Percentiles rank a stretch among this genome's conserved stretches.
Conservation (phyloP, 768 basidiomycete genomes). For the Hydnomerulius pinastri region DNA sequence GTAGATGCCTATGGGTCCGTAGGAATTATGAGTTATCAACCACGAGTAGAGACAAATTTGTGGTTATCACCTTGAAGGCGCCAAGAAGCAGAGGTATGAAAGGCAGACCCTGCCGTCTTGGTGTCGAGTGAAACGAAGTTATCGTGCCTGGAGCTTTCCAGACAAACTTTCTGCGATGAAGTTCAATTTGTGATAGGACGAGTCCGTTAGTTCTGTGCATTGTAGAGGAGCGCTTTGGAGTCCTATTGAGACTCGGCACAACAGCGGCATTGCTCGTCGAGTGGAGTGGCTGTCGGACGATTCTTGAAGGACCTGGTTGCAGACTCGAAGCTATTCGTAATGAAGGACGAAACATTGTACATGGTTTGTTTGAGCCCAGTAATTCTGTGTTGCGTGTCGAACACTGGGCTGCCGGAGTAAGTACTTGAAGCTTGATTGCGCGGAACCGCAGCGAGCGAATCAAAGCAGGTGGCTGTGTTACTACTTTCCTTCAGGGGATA, state of each 20-base stretch:
- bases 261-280: neutral
- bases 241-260: neutral
- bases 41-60: neutral
- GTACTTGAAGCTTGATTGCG: conserved; percentile 2
- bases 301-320: conserved; percentile 1
- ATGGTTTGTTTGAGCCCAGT: conserved; percentile 30
- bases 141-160: neutral
- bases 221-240: conserved; percentile 1
- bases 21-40: neutral
- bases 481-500: neutral
- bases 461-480: conserved; percentile 12
- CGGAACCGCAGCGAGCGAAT: conserved; percentile 4
- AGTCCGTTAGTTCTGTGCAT: conserved; percentile 3
- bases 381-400: neutral
- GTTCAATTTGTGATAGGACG: conserved; percentile 8
- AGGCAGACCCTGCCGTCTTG: conserved; percentile 34
- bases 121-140: conserved; percentile 45
- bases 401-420: neutral
- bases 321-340: conserved; percentile 7
- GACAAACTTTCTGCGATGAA: conserved; percentile 4
- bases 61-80: conserved; percentile 55
- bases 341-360: conserved; percentile 54
- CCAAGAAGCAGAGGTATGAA: conserved; percentile 58
- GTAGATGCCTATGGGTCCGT: conserved; percentile 57
- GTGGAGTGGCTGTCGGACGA: neutral